These are phyloP conservation scores for Ambrosia hybrid DNA, from an alignment of 140 eudicot genomes.

Conservation along the genomic window DNA sequence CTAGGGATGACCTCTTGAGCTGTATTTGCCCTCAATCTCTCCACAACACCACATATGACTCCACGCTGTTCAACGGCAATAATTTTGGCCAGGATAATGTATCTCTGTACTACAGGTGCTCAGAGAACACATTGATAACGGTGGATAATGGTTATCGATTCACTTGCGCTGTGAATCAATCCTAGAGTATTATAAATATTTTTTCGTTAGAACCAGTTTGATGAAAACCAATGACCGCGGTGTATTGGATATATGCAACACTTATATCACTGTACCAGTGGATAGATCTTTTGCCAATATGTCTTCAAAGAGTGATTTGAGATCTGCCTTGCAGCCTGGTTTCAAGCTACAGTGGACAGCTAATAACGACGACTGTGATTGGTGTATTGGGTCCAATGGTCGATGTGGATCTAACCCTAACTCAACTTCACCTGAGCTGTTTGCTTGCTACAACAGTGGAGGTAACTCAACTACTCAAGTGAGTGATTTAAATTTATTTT, in stretches of 20 bases:
- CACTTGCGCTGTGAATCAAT: constrained; percentile 7
- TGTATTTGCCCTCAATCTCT: constrained; percentile 27
- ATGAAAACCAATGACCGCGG: no score
- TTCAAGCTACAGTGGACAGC: constrained; percentile 52
- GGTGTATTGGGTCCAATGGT: constrained; percentile 42
- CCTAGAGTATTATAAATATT: neutral
- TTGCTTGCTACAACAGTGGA: constrained; percentile 36
- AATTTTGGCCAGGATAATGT: constrained; percentile 29
- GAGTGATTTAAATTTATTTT: no score
- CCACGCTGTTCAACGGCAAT: constrained; percentile 25
- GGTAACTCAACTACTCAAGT: neutral
- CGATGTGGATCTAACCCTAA: constrained; percentile 41
- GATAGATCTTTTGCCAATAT: constrained; percentile 16
- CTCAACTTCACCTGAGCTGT: constrained; percentile 1
- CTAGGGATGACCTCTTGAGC: constrained; percentile 43
- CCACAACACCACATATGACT: constrained; percentile 39
- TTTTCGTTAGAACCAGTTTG: neutral
- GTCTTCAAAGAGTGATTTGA: constrained; percentile 19
- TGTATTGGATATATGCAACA: constrained; percentile 8
- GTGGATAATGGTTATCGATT: neutral
- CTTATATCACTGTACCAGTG: constrained; percentile 35
- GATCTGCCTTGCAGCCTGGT: constrained; percentile 36
- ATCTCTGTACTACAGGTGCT: constrained; percentile 46
- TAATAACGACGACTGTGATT: constrained; percentile 25
- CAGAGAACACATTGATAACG: no score